Percentiles rank a stretch among this genome's conserved stretches.
These are phyloP conservation scores for Hyphodiscus sp. DNA, from an alignment of 2,329 filamentous ascomycete species.

Conservation along the genomic window DNA sequence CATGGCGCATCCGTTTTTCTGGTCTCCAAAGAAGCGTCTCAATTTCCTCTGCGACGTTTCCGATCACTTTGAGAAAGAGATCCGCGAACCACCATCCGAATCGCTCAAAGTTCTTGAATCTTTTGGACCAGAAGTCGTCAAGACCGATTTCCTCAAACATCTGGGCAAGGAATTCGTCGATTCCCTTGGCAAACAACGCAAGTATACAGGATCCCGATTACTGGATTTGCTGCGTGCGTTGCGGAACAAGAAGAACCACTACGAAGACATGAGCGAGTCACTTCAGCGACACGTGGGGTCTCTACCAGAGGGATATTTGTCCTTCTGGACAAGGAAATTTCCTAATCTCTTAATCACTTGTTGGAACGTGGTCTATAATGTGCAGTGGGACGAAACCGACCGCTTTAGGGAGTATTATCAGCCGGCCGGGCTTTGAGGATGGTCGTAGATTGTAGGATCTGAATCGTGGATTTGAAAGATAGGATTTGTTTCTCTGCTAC, in stretches of 20 bases:
- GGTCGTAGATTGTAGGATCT: too few species aligned
- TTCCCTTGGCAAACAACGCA: conserved; percentile 86
- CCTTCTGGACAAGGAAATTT: conserved; percentile 62
- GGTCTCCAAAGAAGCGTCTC: conserved; percentile 81
- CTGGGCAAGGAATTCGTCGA: conserved; percentile 81
- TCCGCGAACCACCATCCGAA: conserved; percentile 70
- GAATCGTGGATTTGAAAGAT: too few species aligned
- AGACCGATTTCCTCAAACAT: conserved; percentile 69
- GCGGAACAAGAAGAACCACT: conserved; percentile 95
- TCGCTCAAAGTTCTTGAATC: conserved; percentile 55
- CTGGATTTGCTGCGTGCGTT: conserved; percentile 83
- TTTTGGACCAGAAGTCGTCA: conserved; percentile 47
- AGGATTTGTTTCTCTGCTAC: too few species aligned
- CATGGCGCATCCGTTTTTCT: conserved; percentile 95
- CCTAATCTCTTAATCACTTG: conserved; percentile 61
- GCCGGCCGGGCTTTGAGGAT: conserved; percentile 28
- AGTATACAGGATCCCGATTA: conserved; percentile 80
- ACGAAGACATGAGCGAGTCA: conserved; percentile 85
- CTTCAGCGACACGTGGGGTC: conserved; percentile 63
- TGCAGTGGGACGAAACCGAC: conserved; percentile 44
- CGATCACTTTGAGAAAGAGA: conserved; percentile 92
- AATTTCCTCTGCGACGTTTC: conserved; percentile 94
- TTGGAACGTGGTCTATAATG: conserved; percentile 53
- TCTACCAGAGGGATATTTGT: conserved; percentile 58
- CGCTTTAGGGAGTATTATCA: conserved; percentile 67